Evolutionary conservation across 148 eudicot species (phyloP).

Genomic region (Rhododendron griersonianum): DNA sequence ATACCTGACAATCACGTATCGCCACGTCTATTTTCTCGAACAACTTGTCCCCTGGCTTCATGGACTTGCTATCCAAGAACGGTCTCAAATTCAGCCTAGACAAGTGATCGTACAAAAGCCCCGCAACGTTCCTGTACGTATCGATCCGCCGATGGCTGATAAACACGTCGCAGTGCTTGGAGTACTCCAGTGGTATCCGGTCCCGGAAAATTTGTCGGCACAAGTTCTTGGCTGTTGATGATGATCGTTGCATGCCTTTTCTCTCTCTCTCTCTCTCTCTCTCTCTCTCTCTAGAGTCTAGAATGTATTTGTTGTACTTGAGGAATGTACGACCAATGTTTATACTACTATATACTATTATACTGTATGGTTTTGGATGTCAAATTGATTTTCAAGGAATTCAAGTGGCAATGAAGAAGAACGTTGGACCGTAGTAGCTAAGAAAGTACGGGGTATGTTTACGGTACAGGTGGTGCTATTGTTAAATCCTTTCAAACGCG

Average conservation of each 20-base stretch:
- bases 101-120: conserved; percentile 32
- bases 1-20: conserved; percentile 22
- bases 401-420: no score
- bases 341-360: no score
- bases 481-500: no score
- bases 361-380: no score
- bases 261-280: background rate
- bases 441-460: no score
- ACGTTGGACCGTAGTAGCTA: no score
- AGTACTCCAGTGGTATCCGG: background rate
- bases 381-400: no score
- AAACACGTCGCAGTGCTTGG: conserved; percentile 28
- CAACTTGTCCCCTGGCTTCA: conserved; percentile 45
- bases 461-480: no score
- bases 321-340: background rate
- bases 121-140: conserved; percentile 35
- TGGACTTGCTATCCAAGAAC: conserved; percentile 41
- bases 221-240: background rate
- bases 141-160: conserved; percentile 44
- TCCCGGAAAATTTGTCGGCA: background rate
- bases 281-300: background rate
- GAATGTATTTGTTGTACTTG: background rate
- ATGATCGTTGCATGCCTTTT: conserved; percentile 1
- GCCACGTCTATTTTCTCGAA: conserved; percentile 29
- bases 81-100: conserved; percentile 24